Conservation (phyloP, 2,329 filamentous ascomycete genomes). For the Tolypocladium tundrense region DNA sequence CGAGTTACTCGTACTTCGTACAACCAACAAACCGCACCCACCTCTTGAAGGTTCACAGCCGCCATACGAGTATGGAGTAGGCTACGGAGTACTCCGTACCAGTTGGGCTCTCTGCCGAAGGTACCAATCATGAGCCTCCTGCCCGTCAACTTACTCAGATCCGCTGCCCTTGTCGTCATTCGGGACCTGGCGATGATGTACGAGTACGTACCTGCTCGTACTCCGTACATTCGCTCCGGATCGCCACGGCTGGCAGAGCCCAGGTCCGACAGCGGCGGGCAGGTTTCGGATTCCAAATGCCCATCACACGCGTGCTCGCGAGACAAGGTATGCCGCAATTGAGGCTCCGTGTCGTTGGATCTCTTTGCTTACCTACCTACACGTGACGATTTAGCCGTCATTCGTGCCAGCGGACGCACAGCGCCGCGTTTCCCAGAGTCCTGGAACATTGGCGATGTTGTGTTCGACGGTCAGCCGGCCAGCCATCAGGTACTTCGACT, state of each 20-base stretch:
- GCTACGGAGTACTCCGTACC: not conserved
- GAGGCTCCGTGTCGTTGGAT: not conserved
- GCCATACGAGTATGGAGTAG: not conserved
- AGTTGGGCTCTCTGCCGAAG: not conserved
- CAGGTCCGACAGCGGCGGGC: not conserved
- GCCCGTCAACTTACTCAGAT: not conserved
- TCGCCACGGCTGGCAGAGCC: not conserved
- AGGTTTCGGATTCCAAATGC: not conserved
- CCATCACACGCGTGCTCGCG: not conserved
- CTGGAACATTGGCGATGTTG: not conserved
- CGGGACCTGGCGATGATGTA: not conserved
- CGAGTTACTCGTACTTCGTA: too few relatives aligned
- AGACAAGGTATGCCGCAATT: not conserved
- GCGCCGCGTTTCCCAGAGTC: not conserved
- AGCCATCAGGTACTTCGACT: too few relatives aligned
- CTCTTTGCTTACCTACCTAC: not conserved
- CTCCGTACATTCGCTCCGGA: not conserved
- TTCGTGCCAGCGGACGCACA: not conserved
- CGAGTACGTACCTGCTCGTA: not conserved
- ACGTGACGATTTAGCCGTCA: not conserved
- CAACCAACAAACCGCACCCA: not conserved
- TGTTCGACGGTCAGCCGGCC: too few relatives aligned
- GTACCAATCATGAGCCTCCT: not conserved
- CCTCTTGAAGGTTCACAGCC: not conserved
- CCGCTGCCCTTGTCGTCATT: not conserved